These are phyloP conservation scores for Roridomyces roridus DNA, from an alignment of 768 basidiomycete species.

Conservation along the genomic window DNA sequence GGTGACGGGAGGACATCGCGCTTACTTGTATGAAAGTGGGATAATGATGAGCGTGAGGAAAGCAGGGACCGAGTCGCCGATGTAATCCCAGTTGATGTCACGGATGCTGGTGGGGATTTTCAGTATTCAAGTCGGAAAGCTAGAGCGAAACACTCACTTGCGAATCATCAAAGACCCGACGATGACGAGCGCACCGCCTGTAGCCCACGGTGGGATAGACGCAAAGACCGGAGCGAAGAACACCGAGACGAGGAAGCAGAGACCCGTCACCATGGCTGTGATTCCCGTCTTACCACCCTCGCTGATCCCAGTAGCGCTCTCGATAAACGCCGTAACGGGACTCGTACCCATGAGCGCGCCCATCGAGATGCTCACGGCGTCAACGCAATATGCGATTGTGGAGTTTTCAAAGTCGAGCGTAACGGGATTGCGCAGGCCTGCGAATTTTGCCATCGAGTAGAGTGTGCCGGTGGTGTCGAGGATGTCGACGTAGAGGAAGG, in stretches of 20 bases:
- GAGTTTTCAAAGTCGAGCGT: slow-evolving; percentile 89
- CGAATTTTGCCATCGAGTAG: slow-evolving; percentile 91
- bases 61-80: slow-evolving; percentile 84
- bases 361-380: slow-evolving; percentile 82
- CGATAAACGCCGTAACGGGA: slow-evolving; percentile 84
- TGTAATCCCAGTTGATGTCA: slow-evolving; percentile 90
- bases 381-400: slow-evolving; percentile 82
- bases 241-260: slow-evolving; percentile 82
- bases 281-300: slow-evolving; percentile 92
- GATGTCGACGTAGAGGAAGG: slow-evolving; percentile 91
- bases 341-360: slow-evolving; percentile 82
- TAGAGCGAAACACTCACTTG: slow-evolving; percentile 61
- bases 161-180: slow-evolving; percentile 91
- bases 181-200: slow-evolving; percentile 83
- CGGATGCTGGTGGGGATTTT: slow-evolving; percentile 53
- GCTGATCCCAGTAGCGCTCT: slow-evolving; percentile 81
- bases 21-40: slow-evolving; percentile 80
- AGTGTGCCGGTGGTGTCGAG: slow-evolving; percentile 73
- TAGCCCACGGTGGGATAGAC: slow-evolving; percentile 87
- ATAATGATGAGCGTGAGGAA: slow-evolving; percentile 85
- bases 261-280: slow-evolving; percentile 72
- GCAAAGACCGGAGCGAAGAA: slow-evolving; percentile 94
- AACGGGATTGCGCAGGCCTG: slow-evolving; percentile 81
- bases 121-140: background rate
- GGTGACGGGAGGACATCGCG: slow-evolving; percentile 26